Evolutionary conservation across 225 moss, liverwort and hornwort genomes (phyloP), one percentile per base, ranked within the genome.

Genomic region (Neckera pumila): DNA sequence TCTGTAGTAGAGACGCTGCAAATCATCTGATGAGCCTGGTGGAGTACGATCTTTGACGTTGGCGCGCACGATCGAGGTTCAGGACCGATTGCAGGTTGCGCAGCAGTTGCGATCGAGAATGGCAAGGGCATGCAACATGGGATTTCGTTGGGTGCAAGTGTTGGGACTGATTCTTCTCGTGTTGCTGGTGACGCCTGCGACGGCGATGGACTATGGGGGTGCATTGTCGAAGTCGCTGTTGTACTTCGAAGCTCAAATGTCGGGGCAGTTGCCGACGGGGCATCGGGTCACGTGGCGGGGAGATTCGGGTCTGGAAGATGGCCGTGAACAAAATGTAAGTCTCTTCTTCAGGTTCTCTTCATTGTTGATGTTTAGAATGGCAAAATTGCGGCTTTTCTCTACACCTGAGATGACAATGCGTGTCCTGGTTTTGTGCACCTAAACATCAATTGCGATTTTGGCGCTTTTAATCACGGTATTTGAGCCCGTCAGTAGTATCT

Each of bases 161-260:
- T 14, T 75, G 45, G 86, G 27, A 28, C 60, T 91, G 10, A 11
- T 62, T 12, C 17, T 88, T 17, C 82, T 89, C 45, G 16, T 79
- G 31, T 53, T 90, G 53, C 45, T 83, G 26, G 87, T 76, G 71
- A 84, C n/a, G 23, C 89, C 89, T 23, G 84, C 67, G 13, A 70
- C 80, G 21, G 85, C 87, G 47, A 10, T 87, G 57, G 90, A 95
- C 65, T 95, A 95, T 49, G 47, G 26, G 40, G 51, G 49, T 59
- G 95, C 95, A 11, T 58, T 93, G 62, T 88, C 78, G 16, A 92
- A 92, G 61, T 88, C 92, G 36, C 79, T 95, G 21, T 42, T 87
- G 83, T 95, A 91, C 58, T 95, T 92, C 71, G 95, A 95, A 85
- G 95, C 95, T 3, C 95, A 95, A 47, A 74, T 88, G 89, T 95